Evolutionary conservation across 2,329 filamentous ascomycete species (phyloP).

Genomic region (Diaporthe vexans): DNA sequence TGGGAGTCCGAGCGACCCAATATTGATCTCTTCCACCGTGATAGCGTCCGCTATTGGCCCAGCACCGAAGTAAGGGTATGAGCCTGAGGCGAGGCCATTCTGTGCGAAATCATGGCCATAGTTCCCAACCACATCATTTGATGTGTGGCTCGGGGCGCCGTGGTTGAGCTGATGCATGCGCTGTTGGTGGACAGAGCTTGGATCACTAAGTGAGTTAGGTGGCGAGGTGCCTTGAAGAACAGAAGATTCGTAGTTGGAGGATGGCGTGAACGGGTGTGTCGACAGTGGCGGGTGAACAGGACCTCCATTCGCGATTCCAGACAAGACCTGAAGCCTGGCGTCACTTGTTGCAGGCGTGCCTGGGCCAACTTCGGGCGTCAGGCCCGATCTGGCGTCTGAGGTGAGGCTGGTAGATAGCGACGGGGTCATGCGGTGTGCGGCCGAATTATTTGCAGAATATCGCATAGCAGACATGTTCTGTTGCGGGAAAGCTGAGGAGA

Average conservation of each 20-base stretch:
- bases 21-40: slow-evolving; percentile 84
- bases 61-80: slow-evolving; percentile 51
- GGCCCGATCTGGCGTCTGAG: slow-evolving; percentile 40
- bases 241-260: slow-evolving; percentile 61
- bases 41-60: slow-evolving; percentile 63
- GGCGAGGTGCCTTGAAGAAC: slow-evolving; percentile 57
- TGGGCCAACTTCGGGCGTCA: slow-evolving; percentile 50
- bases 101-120: slow-evolving; percentile 49
- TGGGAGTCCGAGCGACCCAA: slow-evolving; percentile 72
- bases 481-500: slow-evolving; percentile 64
- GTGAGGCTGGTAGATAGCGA: slow-evolving; percentile 39
- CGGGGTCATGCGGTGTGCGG: slow-evolving; percentile 46
- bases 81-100: slow-evolving; percentile 46
- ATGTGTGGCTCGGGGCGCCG: slow-evolving; percentile 5
- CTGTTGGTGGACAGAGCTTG: slow-evolving; percentile 41
- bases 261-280: slow-evolving; percentile 53
- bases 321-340: slow-evolving; percentile 47
- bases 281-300: slow-evolving; percentile 42
- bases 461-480: slow-evolving; percentile 63
- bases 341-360: slow-evolving; percentile 48
- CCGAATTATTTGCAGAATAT: slow-evolving; percentile 55
- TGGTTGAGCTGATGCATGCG: slow-evolving; percentile 38
- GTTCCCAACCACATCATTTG: slow-evolving; percentile 33
- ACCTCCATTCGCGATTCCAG: slow-evolving; percentile 43
- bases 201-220: slow-evolving; percentile 56